Evolutionary conservation across 2,329 filamentous ascomycete genomes (phyloP).

Genomic region (Neobulgaria alba): DNA sequence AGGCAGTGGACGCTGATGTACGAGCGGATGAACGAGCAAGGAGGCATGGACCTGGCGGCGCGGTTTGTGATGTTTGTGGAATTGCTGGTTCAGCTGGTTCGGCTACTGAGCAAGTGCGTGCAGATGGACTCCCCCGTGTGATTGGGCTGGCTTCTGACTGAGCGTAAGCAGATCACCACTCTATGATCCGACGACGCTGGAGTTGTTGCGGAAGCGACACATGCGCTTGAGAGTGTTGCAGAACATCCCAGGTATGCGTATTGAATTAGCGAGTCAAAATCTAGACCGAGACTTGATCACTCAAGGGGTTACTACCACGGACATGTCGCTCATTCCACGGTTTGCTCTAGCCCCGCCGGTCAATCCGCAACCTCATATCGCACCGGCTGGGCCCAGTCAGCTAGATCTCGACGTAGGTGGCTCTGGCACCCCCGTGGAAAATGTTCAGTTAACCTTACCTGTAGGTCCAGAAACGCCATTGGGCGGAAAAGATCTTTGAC

Average conservation of each 20-base stretch:
- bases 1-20: constrained; percentile 52
- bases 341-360: constrained; percentile 18
- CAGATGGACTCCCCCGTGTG: constrained; percentile 4
- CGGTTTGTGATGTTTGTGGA: constrained; percentile 49
- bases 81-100: constrained; percentile 41
- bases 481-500: constrained; percentile 54
- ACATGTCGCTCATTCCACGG: constrained; percentile 16
- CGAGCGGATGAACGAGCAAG: constrained; percentile 44
- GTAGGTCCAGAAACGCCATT: constrained; percentile 40
- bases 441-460: constrained; percentile 11
- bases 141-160: constrained; percentile 17
- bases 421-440: constrained; percentile 2
- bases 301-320: constrained; percentile 7
- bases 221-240: constrained; percentile 44
- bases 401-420: constrained; percentile 22
- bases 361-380: constrained; percentile 13
- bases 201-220: constrained; percentile 40
- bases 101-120: constrained; percentile 43
- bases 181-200: constrained; percentile 48
- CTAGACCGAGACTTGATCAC: no score
- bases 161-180: constrained; percentile 35
- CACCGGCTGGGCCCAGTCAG: constrained; percentile 13
- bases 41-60: constrained; percentile 40
- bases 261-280: neutral
- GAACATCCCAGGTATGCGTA: constrained; percentile 35